phyloP scores from a whole-genome alignment of 768 basidiomycete genomes.

The Favolaschia claudopus region DNA sequence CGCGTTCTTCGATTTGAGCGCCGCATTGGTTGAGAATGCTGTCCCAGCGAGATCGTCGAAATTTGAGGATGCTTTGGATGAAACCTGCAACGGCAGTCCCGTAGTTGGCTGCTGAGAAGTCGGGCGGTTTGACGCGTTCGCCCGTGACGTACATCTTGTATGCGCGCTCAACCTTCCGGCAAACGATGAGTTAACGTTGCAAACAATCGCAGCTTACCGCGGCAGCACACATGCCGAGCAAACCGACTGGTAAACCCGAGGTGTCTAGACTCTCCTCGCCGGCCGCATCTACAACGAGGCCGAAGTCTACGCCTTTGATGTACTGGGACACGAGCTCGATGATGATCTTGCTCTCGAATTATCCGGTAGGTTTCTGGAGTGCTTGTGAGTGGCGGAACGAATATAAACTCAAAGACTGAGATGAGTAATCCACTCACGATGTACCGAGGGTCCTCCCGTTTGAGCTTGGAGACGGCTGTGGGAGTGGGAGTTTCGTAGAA shows the following conservation, averaged over 20 bases:
- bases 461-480: neutral
- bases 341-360: neutral
- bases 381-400: neutral
- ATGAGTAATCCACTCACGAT: slow-evolving; percentile 2
- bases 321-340: neutral
- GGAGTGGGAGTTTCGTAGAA: neutral
- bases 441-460: neutral
- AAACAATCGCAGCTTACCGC: neutral
- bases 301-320: neutral
- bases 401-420: neutral
- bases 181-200: neutral
- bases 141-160: neutral
- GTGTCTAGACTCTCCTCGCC: too few species aligned
- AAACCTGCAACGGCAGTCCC: neutral
- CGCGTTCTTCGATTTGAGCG: neutral
- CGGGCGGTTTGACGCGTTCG: too few species aligned
- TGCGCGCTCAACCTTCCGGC: neutral
- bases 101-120: too few species aligned
- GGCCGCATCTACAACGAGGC: too few species aligned
- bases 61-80: neutral
- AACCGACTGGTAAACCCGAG: too few species aligned
- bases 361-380: neutral
- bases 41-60: neutral
- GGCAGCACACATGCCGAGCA: neutral
- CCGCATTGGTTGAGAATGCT: neutral